These are phyloP conservation scores for Suhomyces chickasaworum DNA, from an alignment of 1,139 yeast genomes.

Conservation along the genomic window DNA sequence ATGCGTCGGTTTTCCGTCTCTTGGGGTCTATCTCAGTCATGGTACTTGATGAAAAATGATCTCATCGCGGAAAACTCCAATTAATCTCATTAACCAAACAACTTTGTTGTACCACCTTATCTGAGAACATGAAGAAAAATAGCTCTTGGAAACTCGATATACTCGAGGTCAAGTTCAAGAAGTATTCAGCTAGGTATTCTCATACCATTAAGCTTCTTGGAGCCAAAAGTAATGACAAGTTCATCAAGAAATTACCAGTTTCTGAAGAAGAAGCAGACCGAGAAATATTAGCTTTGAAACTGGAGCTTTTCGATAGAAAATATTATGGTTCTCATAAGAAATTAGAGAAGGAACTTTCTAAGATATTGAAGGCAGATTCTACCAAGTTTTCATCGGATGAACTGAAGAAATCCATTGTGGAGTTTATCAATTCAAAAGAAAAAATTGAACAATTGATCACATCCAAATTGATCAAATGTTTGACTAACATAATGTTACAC, in stretches of 20 bases:
- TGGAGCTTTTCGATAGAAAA: constrained; percentile 51
- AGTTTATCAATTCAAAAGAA: constrained; percentile 23
- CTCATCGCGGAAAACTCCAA: constrained; percentile 14
- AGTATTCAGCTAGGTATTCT: constrained; percentile 52
- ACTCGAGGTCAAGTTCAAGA: constrained; percentile 49
- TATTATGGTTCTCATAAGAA: constrained; percentile 50
- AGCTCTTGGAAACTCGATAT: constrained; percentile 51
- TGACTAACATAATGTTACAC: constrained; percentile 27
- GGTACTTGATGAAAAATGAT: constrained; percentile 6
- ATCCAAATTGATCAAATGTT: constrained; percentile 36
- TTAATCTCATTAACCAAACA: background rate
- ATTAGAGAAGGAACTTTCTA: constrained; percentile 38
- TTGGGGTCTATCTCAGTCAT: constrained; percentile 15
- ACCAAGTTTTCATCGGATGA: constrained; percentile 22
- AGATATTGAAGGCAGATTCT: constrained; percentile 29
- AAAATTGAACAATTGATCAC: constrained; percentile 30
- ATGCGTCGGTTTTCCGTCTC: constrained; percentile 17
- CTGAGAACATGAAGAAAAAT: constrained; percentile 14
- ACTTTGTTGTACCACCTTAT: background rate
- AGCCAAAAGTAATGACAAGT: constrained; percentile 49
- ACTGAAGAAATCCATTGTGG: constrained; percentile 26
- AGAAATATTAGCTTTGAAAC: constrained; percentile 48
- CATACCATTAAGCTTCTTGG: constrained; percentile 52
- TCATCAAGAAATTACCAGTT: constrained; percentile 45
- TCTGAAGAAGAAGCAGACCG: constrained; percentile 43